A percentile compares a stretch with the other conserved stretches of the same genome.
Evolutionary conservation across 345 rosid genomes (phyloP).

Genomic region (Salix koriyanagi): DNA sequence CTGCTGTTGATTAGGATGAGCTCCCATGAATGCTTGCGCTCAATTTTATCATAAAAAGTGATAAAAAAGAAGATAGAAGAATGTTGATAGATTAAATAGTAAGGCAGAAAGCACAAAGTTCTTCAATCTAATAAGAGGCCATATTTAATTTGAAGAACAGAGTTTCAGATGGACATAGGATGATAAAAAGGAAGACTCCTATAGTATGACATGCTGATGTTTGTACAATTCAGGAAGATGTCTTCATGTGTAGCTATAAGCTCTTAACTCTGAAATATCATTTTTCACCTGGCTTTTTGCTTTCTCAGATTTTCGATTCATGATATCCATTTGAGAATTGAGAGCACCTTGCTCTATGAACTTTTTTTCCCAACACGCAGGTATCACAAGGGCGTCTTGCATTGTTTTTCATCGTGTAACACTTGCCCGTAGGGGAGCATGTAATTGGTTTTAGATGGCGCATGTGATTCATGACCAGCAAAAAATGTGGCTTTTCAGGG

Average conservation of each 20-base stretch:
- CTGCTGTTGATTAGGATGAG: neutral
- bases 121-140: neutral
- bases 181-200: neutral
- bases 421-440: too few species aligned
- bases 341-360: neutral
- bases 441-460: too few species aligned
- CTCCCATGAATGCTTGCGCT: neutral
- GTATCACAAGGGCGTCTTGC: too few species aligned
- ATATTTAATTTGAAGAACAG: neutral
- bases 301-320: neutral
- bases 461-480: too few species aligned
- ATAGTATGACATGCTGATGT: neutral
- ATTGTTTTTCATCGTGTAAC: too few species aligned
- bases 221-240: neutral
- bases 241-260: neutral
- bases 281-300: neutral
- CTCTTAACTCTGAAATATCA: neutral
- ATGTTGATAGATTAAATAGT: neutral
- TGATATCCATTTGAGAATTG: neutral
- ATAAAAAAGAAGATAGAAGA: neutral
- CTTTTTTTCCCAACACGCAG: too few species aligned
- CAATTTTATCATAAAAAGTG: neutral
- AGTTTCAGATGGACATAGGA: neutral
- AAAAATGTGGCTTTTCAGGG: too few species aligned
- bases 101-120: neutral